Percentiles rank a stretch among this genome's conserved stretches.
Conservation (phyloP, 768 basidiomycete species). For the Amanita jacksonii region DNA sequence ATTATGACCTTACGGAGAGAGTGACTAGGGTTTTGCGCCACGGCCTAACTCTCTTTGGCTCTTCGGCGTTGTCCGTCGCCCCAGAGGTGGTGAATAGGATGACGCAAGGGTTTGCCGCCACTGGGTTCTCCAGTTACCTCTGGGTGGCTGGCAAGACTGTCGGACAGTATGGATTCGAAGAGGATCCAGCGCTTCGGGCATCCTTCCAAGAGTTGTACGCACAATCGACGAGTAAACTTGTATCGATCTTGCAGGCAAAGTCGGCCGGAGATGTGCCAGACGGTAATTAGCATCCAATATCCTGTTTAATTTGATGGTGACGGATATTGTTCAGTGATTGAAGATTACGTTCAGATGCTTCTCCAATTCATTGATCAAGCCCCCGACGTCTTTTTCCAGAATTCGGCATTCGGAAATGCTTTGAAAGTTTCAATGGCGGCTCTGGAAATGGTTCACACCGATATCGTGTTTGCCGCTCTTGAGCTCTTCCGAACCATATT, state of each 20-base stretch:
- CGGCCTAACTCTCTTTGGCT: slow-evolving; percentile 74
- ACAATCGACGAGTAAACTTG: slow-evolving; percentile 61
- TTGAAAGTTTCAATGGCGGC: slow-evolving; percentile 71
- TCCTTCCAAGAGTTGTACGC: slow-evolving; percentile 65
- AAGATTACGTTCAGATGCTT: slow-evolving; percentile 85
- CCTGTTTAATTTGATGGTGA: neutral
- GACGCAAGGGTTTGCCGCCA: slow-evolving; percentile 67
- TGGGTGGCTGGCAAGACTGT: slow-evolving; percentile 92
- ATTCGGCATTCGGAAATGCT: slow-evolving; percentile 65
- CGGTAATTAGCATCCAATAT: slow-evolving; percentile 49
- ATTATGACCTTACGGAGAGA: slow-evolving; percentile 73
- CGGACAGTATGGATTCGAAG: slow-evolving; percentile 63
- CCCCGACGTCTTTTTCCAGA: slow-evolving; percentile 74
- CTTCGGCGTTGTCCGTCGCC: slow-evolving; percentile 53
- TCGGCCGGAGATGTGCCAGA: slow-evolving; percentile 75
- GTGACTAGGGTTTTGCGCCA: slow-evolving; percentile 77
- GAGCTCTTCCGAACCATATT: slow-evolving; percentile 73
- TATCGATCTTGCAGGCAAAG: slow-evolving; percentile 57
- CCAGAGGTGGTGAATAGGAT: slow-evolving; percentile 67
- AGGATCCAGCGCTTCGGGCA: slow-evolving; percentile 41
- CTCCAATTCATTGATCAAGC: slow-evolving; percentile 54
- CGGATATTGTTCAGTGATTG: slow-evolving; percentile 53
- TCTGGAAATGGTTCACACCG: slow-evolving; percentile 74
- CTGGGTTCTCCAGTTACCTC: slow-evolving; percentile 77
- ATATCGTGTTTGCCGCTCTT: slow-evolving; percentile 73